Evolutionary conservation across 2,329 filamentous ascomycete species (phyloP), one percentile per base, ranked within the genome.

Genomic region (Trichothecium roseum): DNA sequence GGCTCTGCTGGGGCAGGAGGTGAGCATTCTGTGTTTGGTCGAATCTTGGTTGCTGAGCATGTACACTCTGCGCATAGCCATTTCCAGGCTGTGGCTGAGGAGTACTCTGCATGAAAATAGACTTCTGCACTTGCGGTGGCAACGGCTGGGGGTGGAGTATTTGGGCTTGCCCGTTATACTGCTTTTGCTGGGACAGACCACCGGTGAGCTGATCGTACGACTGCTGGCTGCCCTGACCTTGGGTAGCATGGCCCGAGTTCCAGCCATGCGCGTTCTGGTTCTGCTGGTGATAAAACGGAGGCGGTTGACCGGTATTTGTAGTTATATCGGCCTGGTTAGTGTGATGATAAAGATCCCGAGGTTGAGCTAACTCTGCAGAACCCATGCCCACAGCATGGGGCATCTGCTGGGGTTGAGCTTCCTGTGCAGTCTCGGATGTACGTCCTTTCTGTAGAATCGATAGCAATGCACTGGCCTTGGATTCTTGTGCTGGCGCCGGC

Each of bases 331-430:
- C 62, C 18, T 68, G 66, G 28, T 57, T 51, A 12, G 68, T 62
- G 34, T 71, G 68, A 37, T 72, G 66, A 48, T 78, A 74, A 6
- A 77, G 74, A 29, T 69, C 73, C 28, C 59, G 62, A 12, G 77
- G 73, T 48, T 72, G 66, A 18, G 67, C 51, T 16, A 68, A 63
- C 18, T 69, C 63, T 5, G 54, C 51, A 34, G 64, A 56, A 14
- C 64, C 61, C 41, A 75, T 70, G 12, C 81, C 72, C 22, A 72
- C 53, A 5, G 72, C 74, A 34, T 66, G 65, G 29, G 63, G 67
- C 40, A 54, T 48, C 37, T 51, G 54, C 10, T 24, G 40, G 37
- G 30, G 27, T 42, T 38, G 28, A 42, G 34, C 27, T 45, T 45
- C 37, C 38, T 30, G 28, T n/a, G 38, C 10, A 24, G 20, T 10